These are phyloP conservation scores for Candida neerlandica DNA, from an alignment of 1,139 yeast genomes.

Conservation along the genomic window DNA sequence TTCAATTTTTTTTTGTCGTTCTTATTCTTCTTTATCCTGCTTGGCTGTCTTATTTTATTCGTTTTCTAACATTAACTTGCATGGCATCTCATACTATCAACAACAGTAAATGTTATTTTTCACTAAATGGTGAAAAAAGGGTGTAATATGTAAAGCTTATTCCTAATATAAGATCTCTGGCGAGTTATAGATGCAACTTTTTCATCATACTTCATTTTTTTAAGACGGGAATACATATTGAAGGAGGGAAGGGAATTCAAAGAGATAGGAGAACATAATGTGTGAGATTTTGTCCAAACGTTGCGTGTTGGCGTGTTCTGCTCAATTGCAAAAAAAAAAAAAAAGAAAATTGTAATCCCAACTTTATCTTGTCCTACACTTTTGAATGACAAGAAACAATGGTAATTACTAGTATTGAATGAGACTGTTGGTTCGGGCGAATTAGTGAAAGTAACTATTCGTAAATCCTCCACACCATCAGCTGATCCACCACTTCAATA, in stretches of 20 bases:
- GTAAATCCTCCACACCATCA: not conserved
- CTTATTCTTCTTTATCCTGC: not conserved
- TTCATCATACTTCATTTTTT: too few relatives aligned
- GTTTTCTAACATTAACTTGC: not conserved
- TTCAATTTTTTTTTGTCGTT: not conserved
- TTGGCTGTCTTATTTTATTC: not conserved
- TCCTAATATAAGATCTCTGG: not conserved
- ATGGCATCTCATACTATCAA: not conserved
- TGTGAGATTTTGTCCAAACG: not conserved
- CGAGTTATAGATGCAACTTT: not conserved
- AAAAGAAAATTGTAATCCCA: not conserved
- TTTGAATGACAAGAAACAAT: too few relatives aligned
- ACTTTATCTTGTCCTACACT: not conserved
- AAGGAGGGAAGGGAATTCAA: too few relatives aligned
- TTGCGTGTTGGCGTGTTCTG: not conserved
- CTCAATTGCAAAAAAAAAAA: not conserved
- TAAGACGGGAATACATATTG: too few relatives aligned
- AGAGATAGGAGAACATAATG: too few relatives aligned
- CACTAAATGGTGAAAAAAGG: not conserved
- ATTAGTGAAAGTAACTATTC: too few relatives aligned
- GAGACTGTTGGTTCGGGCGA: too few relatives aligned
- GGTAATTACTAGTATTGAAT: too few relatives aligned
- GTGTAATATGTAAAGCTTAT: not conserved
- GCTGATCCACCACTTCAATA: not conserved
- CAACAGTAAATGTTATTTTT: not conserved